Percentiles rank a stretch among this genome's conserved stretches.
These are phyloP conservation scores for Delonix regia DNA, from an alignment of 306 rosid species.

Conservation along the genomic window DNA sequence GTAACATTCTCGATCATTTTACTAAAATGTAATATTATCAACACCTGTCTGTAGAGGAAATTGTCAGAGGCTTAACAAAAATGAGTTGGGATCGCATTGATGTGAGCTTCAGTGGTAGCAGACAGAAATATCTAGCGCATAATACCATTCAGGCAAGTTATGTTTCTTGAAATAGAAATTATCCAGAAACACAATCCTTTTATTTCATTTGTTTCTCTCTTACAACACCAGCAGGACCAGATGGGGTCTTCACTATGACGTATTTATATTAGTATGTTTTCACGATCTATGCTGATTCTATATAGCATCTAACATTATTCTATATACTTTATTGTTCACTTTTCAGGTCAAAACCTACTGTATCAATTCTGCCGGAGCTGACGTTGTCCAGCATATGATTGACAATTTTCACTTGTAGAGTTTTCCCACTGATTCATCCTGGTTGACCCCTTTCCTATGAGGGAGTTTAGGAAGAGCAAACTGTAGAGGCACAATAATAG, in stretches of 20 bases:
- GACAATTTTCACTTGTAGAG: conserved; percentile 64
- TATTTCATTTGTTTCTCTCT: neutral
- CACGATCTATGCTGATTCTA: neutral
- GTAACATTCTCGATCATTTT: neutral
- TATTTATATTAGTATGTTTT: neutral
- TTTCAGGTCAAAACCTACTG: conserved; percentile 63
- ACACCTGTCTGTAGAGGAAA: conserved; percentile 61
- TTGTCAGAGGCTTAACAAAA: conserved; percentile 69
- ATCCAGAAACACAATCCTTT: neutral
- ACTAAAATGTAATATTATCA: conserved; percentile 17
- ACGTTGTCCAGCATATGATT: conserved; percentile 83
- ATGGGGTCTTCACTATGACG: neutral
- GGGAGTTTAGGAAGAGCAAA: neutral
- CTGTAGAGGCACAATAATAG: neutral
- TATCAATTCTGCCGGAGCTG: conserved; percentile 70
- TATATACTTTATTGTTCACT: neutral
- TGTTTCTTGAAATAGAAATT: conserved; percentile 24
- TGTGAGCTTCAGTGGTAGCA: conserved; percentile 70
- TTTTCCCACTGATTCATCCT: neutral
- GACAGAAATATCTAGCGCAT: conserved; percentile 74
- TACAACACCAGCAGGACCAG: neutral
- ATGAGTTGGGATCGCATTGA: conserved; percentile 90
- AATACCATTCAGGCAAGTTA: conserved; percentile 77
- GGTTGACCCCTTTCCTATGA: neutral
- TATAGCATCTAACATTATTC: neutral